These are phyloP conservation scores for Neurospora terricola DNA, from an alignment of 495 filamentous ascomycete genomes.

Conservation along the genomic window DNA sequence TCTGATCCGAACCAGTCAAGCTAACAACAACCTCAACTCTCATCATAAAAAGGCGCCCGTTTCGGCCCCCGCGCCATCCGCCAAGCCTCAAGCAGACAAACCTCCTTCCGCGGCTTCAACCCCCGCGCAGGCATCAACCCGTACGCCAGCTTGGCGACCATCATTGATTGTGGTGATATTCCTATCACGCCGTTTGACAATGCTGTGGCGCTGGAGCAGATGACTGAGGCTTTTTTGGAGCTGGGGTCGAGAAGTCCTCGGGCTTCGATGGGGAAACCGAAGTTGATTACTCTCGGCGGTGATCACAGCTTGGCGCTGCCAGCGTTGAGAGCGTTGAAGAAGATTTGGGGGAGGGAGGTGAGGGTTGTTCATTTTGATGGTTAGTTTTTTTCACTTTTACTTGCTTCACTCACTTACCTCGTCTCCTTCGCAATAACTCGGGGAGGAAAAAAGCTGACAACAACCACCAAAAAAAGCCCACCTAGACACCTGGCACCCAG, in stretches of 20 bases:
- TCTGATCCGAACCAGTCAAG: not conserved
- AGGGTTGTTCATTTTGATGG: slow-evolving; percentile 79
- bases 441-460: too few species aligned
- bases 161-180: slow-evolving; percentile 77
- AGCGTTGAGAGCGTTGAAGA: slow-evolving; percentile 60
- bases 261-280: slow-evolving; percentile 32
- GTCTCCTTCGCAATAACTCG: too few species aligned
- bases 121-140: slow-evolving; percentile 68
- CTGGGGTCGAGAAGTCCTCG: slow-evolving; percentile 26
- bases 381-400: slow-evolving; percentile 8
- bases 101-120: slow-evolving; percentile 66
- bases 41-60: slow-evolving; percentile 68
- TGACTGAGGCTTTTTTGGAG: slow-evolving; percentile 60
- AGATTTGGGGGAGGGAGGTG: slow-evolving; percentile 59
- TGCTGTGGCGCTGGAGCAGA: slow-evolving; percentile 61
- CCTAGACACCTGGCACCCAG: slow-evolving; percentile 77
- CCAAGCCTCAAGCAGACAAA: slow-evolving; percentile 64
- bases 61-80: slow-evolving; percentile 79
- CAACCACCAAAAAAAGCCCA: slow-evolving; percentile 26
- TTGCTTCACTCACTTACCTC: not conserved
- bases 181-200: slow-evolving; percentile 76
- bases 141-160: slow-evolving; percentile 59
- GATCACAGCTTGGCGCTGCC: slow-evolving; percentile 74
- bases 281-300: slow-evolving; percentile 69
- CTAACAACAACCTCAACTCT: too few species aligned